Conservation (phyloP, 2,329 filamentous ascomycete genomes). For the Stylonectria norvegica region DNA sequence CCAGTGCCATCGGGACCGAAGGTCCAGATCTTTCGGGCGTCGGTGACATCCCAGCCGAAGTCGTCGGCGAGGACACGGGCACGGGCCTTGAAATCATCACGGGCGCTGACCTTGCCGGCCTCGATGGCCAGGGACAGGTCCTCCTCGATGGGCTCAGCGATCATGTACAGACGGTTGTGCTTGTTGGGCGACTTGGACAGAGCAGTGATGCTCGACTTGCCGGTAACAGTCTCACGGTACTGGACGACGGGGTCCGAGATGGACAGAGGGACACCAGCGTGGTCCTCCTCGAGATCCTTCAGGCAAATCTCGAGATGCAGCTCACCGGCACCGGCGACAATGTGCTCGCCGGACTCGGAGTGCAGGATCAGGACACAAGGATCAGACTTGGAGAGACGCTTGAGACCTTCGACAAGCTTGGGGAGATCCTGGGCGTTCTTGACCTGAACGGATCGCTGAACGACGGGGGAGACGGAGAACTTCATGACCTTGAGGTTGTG, state of each 20-base stretch:
- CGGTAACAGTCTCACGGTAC: constrained; percentile 93
- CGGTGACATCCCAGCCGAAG: constrained; percentile 98
- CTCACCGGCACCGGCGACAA: constrained; percentile 98
- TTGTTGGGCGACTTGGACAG: constrained; percentile 99
- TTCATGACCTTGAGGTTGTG: constrained; percentile 99
- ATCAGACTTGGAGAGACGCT: constrained; percentile 99
- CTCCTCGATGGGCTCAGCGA: constrained; percentile 85
- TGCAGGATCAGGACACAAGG: constrained; percentile 93
- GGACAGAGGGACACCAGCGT: constrained; percentile 96
- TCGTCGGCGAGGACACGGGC: constrained; percentile 95
- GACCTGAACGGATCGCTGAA: constrained; percentile 97
- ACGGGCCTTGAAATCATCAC: constrained; percentile 98
- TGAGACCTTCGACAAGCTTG: constrained; percentile 99
- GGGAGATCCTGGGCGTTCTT: constrained; percentile 99
- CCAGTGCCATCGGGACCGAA: constrained; percentile 98
- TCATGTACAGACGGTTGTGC: constrained; percentile 99
- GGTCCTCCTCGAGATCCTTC: constrained; percentile 99
- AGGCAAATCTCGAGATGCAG: constrained; percentile 99
- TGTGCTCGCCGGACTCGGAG: constrained; percentile 92
- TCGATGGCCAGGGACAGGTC: constrained; percentile 91
- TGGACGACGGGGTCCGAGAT: constrained; percentile 97
- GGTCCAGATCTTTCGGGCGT: constrained; percentile 99
- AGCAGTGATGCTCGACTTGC: constrained; percentile 86
- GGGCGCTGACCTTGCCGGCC: constrained; percentile 82
- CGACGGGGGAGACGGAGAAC: constrained; percentile 99